Evolutionary conservation across 805 yeast species (phyloP), one percentile per base, ranked within the genome.

Genomic region (Ogataea henricii): DNA sequence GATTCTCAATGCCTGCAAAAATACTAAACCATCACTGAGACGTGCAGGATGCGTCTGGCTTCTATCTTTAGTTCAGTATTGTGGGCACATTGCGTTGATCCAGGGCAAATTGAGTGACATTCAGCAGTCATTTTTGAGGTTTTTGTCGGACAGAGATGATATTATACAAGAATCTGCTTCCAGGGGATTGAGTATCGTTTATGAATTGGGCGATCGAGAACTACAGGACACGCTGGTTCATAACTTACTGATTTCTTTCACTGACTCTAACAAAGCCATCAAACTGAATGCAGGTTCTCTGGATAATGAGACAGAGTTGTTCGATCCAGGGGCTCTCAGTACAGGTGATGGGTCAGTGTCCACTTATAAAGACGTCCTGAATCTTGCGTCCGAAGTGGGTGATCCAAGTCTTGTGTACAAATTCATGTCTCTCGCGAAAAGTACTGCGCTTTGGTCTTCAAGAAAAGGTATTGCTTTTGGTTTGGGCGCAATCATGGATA

Each of bases 391-490:
- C 1, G 99, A 92, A 62, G 95, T 90, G 8, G 98, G 98, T 23
- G 97, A 92, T 66, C 96, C 98, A 12, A 80, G 94, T 55, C 76
- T 92, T 54, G 97, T 92, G 4, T 92, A 92, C 67, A 88, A 89
- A 62, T 92, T 92, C 64, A 89, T 92, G 97, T 83, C 96, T 0
- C 69, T 92, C 47, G 96, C 97, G 0, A 85, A 88, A 53, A 85
- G 84, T 44, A 88, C 96, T 0, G 83, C 94, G 0, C 67, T 91
- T 17, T 92, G 99, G 99, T 80, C 95, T 0, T 87, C 97, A 0
- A 75, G 96, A 63, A 88, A 87, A 55, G 99, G 98, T 43, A 82
- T 90, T 59, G 98, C 98, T 0, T 92, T 88, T 70, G 97, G 98
- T 0, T 72, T 92, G 30, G 92, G 96, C 8, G 83, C 89, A 0